These are phyloP conservation scores for Xylaria sp. DNA, from an alignment of 2,329 filamentous ascomycete genomes.

Conservation along the genomic window DNA sequence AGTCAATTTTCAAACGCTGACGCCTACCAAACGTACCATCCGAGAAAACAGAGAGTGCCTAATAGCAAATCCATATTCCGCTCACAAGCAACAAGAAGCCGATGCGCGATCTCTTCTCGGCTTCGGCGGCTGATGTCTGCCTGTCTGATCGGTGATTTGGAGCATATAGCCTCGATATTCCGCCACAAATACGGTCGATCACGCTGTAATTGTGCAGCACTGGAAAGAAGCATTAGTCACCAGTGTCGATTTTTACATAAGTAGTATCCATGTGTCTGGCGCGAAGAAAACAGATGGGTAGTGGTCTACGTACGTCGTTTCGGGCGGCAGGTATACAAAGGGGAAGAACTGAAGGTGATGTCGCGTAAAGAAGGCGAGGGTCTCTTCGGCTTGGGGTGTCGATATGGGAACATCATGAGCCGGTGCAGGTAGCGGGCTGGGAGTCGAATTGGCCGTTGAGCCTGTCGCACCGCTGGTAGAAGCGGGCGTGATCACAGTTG, in stretches of 20 bases:
- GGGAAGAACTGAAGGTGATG: slow-evolving; percentile 45
- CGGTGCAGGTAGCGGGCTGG: slow-evolving; percentile 31
- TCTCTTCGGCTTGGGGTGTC: slow-evolving; percentile 44
- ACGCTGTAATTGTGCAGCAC: slow-evolving; percentile 42
- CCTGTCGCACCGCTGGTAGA: slow-evolving; percentile 32
- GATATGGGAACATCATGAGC: slow-evolving; percentile 36
- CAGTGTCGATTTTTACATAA: not conserved
- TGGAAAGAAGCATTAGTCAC: slow-evolving; percentile 35
- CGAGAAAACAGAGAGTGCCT: slow-evolving; percentile 59
- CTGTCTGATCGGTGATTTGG: slow-evolving; percentile 56
- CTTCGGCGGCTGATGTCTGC: slow-evolving; percentile 54
- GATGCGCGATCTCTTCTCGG: slow-evolving; percentile 58
- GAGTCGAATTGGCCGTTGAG: slow-evolving; percentile 38
- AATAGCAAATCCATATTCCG: slow-evolving; percentile 63
- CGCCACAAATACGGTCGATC: slow-evolving; percentile 60
- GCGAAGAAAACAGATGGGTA: not conserved
- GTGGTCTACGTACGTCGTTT: slow-evolving; percentile 35
- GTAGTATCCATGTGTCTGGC: too few species aligned
- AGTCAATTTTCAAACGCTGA: not conserved
- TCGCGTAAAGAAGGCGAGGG: slow-evolving; percentile 43
- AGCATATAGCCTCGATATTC: slow-evolving; percentile 60
- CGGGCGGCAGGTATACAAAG: slow-evolving; percentile 45
- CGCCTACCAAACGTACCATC: slow-evolving; percentile 55
- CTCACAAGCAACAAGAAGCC: slow-evolving; percentile 61
- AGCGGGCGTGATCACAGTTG: slow-evolving; percentile 25